Evolutionary conservation across 257 asterid species (phyloP).

Genomic region (Marsdenia floribunda): DNA sequence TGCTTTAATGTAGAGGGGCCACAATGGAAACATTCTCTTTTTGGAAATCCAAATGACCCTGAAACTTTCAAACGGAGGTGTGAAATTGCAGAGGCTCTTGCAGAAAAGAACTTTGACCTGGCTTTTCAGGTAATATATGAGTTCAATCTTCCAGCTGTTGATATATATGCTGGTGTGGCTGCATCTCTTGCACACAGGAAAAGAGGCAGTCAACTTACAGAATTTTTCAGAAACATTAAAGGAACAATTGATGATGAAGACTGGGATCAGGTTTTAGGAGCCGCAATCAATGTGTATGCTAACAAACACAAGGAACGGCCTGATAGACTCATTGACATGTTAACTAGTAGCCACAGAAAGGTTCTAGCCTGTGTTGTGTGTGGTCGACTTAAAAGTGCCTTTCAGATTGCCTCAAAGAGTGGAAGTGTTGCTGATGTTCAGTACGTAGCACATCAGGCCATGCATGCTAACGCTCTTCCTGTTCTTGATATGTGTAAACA

Average conservation of each 20-base stretch:
- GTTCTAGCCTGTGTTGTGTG: slow-evolving; percentile 96
- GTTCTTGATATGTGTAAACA: slow-evolving; percentile 99
- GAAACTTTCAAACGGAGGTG: slow-evolving; percentile 98
- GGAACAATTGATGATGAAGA: slow-evolving; percentile 94
- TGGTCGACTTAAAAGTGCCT: slow-evolving; percentile 97
- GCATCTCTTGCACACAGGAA: slow-evolving; percentile 96
- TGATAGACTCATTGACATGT: slow-evolving; percentile 97
- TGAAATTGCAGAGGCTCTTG: slow-evolving; percentile 92
- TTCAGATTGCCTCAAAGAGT: slow-evolving; percentile 93
- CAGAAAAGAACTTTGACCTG: slow-evolving; percentile 82
- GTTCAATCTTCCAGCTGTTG: slow-evolving; percentile 94
- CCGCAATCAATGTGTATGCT: slow-evolving; percentile 94
- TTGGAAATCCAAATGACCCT: slow-evolving; percentile 91
- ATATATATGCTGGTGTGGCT: slow-evolving; percentile 96
- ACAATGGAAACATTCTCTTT: slow-evolving; percentile 92
- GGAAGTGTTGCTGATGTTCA: slow-evolving; percentile 99
- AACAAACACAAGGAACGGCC: slow-evolving; percentile 97
- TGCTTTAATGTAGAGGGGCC: slow-evolving; percentile 87
- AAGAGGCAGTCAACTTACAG: slow-evolving; percentile 92
- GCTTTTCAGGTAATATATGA: slow-evolving; percentile 84
- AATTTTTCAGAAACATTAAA: slow-evolving; percentile 86
- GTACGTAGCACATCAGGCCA: slow-evolving; percentile 97
- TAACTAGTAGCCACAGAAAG: slow-evolving; percentile 96
- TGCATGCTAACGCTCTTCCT: slow-evolving; percentile 95
- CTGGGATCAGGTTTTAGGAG: slow-evolving; percentile 99